Evolutionary conservation across 2,329 filamentous ascomycete species (phyloP).

Genomic region (Claviceps fusiformis): DNA sequence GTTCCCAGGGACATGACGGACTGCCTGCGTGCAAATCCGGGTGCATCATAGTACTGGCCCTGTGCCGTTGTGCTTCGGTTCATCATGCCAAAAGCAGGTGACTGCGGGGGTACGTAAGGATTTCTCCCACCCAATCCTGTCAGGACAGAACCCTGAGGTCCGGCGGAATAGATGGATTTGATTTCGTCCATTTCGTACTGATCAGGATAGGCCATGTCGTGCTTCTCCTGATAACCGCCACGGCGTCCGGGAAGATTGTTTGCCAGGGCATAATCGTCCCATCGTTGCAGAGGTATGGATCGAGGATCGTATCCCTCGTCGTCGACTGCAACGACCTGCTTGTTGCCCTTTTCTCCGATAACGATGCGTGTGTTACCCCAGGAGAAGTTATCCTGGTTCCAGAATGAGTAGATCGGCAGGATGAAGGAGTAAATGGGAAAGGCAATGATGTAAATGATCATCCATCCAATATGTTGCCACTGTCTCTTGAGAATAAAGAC

Average conservation of each 20-base stretch:
- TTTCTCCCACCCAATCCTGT: slow-evolving; percentile 66
- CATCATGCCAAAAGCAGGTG: slow-evolving; percentile 52
- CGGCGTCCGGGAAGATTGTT: slow-evolving; percentile 89
- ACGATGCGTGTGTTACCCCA: slow-evolving; percentile 99
- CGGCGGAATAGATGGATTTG: slow-evolving; percentile 88
- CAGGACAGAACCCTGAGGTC: slow-evolving; percentile 75
- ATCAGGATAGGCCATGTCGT: slow-evolving; percentile 52
- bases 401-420: slow-evolving; percentile 94
- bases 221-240: slow-evolving; percentile 54
- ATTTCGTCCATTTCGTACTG: slow-evolving; percentile 97
- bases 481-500: slow-evolving; percentile 96
- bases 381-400: slow-evolving; percentile 97
- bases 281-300: slow-evolving; percentile 84
- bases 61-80: slow-evolving; percentile 26
- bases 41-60: slow-evolving; percentile 34
- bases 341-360: slow-evolving; percentile 82
- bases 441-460: slow-evolving; percentile 96
- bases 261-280: slow-evolving; percentile 83
- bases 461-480: slow-evolving; percentile 98
- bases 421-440: slow-evolving; percentile 89
- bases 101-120: slow-evolving; percentile 71
- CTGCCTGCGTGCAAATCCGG: slow-evolving; percentile 47
- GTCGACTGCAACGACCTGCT: slow-evolving; percentile 78
- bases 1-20: slow-evolving; percentile 56
- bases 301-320: slow-evolving; percentile 80